Conservation (phyloP, 306 rosid species). For the Acacia acuminata region DNA sequence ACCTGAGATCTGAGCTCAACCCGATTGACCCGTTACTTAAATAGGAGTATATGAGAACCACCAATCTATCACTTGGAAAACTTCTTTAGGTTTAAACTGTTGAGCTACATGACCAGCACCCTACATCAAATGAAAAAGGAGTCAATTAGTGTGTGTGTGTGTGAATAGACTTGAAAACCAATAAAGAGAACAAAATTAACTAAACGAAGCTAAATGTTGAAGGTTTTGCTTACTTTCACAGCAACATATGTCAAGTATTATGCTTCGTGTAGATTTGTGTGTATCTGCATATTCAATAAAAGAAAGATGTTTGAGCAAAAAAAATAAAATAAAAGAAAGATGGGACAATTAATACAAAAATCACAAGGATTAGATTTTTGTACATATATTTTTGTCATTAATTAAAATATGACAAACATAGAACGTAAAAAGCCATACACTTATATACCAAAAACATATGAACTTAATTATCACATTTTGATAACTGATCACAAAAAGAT, state of each 20-base stretch:
- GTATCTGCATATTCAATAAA: constrained; percentile 24
- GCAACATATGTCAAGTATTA: constrained; percentile 38
- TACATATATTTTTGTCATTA: too few species aligned
- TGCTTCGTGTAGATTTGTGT: constrained; percentile 39
- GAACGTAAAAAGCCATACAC: neutral
- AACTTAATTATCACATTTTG: too few species aligned
- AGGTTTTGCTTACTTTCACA: constrained; percentile 38
- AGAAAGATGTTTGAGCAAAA: too few species aligned
- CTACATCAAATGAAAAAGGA: neutral
- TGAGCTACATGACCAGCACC: constrained; percentile 55
- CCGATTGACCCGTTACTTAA: neutral
- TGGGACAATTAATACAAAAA: neutral
- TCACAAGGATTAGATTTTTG: neutral
- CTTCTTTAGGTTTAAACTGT: constrained; percentile 38
- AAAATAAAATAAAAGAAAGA: neutral
- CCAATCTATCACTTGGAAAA: constrained; percentile 36
- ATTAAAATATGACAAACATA: too few species aligned
- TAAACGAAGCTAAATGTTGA: neutral
- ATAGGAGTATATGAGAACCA: constrained; percentile 47
- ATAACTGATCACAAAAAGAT: too few species aligned
- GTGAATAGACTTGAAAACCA: neutral
- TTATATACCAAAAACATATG: too few species aligned
- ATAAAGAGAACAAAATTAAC: neutral
- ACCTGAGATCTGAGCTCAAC: too few species aligned
- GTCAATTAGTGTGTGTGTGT: too few species aligned